These are phyloP conservation scores for Daldinia decipiens DNA, from an alignment of 495 filamentous ascomycete genomes.

Conservation along the genomic window DNA sequence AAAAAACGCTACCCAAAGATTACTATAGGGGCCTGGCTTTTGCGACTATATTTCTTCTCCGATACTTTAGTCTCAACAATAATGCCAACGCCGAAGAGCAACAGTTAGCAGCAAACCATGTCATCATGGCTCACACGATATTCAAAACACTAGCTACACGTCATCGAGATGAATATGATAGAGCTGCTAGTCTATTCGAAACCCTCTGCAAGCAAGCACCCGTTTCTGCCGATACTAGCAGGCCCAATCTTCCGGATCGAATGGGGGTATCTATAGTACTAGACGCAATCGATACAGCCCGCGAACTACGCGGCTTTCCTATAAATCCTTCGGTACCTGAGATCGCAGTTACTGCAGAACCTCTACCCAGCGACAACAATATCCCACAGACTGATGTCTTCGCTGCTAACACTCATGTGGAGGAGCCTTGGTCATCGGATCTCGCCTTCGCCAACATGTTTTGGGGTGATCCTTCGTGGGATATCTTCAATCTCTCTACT, in stretches of 20 bases:
- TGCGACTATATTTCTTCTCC: constrained; percentile 44
- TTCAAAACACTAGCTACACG: constrained; percentile 30
- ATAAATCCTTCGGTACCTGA: constrained; percentile 20
- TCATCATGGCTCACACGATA: constrained; percentile 43
- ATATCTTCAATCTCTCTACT: constrained; percentile 27
- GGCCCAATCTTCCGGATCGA: constrained; percentile 17
- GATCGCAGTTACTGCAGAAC: constrained; percentile 12
- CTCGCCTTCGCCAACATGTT: constrained; percentile 40
- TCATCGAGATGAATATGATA: constrained; percentile 37
- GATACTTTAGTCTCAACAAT: constrained; percentile 41
- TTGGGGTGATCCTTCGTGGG: constrained; percentile 40
- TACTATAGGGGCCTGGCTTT: constrained; percentile 44
- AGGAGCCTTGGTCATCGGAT: constrained; percentile 40
- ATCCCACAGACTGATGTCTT: constrained; percentile 18
- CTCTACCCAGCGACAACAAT: constrained; percentile 1
- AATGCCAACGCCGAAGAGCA: constrained; percentile 42
- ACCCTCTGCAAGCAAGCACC: constrained; percentile 41
- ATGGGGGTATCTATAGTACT: constrained; percentile 43
- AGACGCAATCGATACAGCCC: constrained; percentile 31
- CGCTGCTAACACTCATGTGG: constrained; percentile 7
- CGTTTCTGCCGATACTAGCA: constrained; percentile 14
- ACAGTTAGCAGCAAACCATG: constrained; percentile 46
- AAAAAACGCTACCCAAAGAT: constrained; percentile 39
- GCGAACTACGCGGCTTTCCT: constrained; percentile 31
- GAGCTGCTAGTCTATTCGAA: constrained; percentile 41